Evolutionary conservation across 148 eudicot species (phyloP).

Genomic region (Tetragonia tetragonoides): DNA sequence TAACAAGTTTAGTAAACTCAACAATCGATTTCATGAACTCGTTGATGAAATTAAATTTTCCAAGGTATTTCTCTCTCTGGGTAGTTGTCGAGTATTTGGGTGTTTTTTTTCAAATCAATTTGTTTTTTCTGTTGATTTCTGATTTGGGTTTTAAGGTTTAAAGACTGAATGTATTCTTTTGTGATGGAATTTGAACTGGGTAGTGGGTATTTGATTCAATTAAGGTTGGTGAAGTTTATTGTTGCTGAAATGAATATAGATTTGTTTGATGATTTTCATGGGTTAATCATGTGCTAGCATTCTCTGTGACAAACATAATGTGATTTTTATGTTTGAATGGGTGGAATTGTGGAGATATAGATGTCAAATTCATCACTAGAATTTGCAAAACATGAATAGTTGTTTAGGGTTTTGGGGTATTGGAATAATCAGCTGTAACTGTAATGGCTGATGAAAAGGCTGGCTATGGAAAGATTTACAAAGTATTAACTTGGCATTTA

Average conservation of each 20-base stretch:
- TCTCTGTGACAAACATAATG: not conserved
- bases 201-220: not conserved
- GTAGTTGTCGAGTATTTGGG: not conserved
- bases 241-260: not conserved
- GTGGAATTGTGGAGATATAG: not conserved
- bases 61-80: slow-evolving; percentile 46
- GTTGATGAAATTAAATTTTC: slow-evolving; percentile 76
- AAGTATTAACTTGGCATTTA: not conserved
- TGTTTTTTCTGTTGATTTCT: not conserved
- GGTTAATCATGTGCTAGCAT: not conserved
- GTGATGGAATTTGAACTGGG: slow-evolving; percentile 7
- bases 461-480: not conserved
- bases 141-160: not conserved
- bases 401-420: not conserved
- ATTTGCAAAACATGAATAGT: not conserved
- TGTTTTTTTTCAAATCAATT: not conserved
- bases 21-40: slow-evolving; percentile 80
- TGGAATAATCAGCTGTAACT: not conserved
- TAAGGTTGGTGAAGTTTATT: not conserved
- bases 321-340: not conserved
- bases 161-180: not conserved
- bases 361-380: not conserved
- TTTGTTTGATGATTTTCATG: not conserved
- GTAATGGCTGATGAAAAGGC: not conserved
- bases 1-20: slow-evolving; percentile 84